Percentiles rank a stretch among this genome's conserved stretches.
Conservation (phyloP, 2,329 filamentous ascomycete species). For the Purpureocillium takamizusanense region DNA sequence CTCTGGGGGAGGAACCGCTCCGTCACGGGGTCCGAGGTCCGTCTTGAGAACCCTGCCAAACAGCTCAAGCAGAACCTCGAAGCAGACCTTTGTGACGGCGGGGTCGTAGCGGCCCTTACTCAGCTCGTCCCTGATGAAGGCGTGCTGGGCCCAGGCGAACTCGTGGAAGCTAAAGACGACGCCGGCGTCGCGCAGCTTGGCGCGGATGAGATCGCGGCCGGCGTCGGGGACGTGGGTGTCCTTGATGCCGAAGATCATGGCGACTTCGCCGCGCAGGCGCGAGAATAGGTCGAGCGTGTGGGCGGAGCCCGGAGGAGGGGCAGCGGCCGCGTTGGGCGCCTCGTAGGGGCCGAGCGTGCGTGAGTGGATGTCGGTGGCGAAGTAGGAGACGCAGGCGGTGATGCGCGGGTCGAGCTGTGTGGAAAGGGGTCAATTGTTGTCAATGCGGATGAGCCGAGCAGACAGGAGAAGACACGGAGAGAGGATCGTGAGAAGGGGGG, state of each 20-base stretch:
- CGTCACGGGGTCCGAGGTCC: slow-evolving; percentile 64
- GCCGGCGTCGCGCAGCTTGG: slow-evolving; percentile 68
- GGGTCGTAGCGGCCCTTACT: slow-evolving; percentile 93
- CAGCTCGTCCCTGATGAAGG: slow-evolving; percentile 87
- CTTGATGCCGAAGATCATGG: slow-evolving; percentile 86
- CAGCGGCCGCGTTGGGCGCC: slow-evolving; percentile 35
- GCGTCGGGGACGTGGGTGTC: slow-evolving; percentile 82
- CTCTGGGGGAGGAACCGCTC: slow-evolving; percentile 53
- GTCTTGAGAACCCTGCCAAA: slow-evolving; percentile 71
- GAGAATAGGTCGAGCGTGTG: slow-evolving; percentile 46
- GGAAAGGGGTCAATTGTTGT: too few species aligned
- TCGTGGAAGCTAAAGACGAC: slow-evolving; percentile 77
- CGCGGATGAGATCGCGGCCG: slow-evolving; percentile 75
- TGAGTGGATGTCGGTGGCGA: slow-evolving; percentile 84
- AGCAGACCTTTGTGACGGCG: slow-evolving; percentile 77
- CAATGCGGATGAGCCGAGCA: too few species aligned
- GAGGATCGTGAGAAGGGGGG: neutral
- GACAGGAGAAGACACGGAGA: neutral
- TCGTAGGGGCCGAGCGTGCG: slow-evolving; percentile 59
- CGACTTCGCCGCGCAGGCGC: slow-evolving; percentile 71
- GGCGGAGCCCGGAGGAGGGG: slow-evolving; percentile 26
- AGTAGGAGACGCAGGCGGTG: slow-evolving; percentile 73
- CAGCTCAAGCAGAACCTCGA: slow-evolving; percentile 80
- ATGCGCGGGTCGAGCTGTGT: slow-evolving; percentile 71
- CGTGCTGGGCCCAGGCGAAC: slow-evolving; percentile 88